These are phyloP conservation scores for Ustulina deusta DNA, from an alignment of 2,329 filamentous ascomycete species.

Conservation along the genomic window DNA sequence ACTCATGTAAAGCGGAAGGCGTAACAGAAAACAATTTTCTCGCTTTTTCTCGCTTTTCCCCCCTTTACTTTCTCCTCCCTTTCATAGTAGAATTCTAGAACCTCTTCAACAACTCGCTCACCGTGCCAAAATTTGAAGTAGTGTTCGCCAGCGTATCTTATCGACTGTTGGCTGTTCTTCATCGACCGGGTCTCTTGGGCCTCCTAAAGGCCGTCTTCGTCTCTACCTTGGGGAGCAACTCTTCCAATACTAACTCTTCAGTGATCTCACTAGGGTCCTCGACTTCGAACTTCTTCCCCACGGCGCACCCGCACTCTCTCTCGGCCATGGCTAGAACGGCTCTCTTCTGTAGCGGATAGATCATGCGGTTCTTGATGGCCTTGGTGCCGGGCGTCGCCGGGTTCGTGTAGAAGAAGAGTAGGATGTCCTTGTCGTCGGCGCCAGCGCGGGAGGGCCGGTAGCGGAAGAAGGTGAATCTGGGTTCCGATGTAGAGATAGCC, in stretches of 20 bases:
- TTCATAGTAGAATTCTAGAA: background rate
- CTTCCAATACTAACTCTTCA: constrained; percentile 71
- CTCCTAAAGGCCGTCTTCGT: constrained; percentile 77
- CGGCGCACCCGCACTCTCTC: constrained; percentile 71
- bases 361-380: constrained; percentile 84
- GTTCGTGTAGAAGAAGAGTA: constrained; percentile 87
- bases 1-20: constrained; percentile 8
- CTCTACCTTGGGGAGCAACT: constrained; percentile 76
- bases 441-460: constrained; percentile 70
- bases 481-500: constrained; percentile 74
- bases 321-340: constrained; percentile 75
- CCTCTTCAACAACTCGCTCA: constrained; percentile 11
- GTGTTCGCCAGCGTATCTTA: background rate
- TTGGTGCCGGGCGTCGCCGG: constrained; percentile 71
- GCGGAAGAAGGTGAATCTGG: constrained; percentile 82
- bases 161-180: constrained; percentile 17
- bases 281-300: constrained; percentile 78
- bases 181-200: constrained; percentile 82
- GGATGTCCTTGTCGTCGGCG: constrained; percentile 63
- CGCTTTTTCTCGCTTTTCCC: constrained; percentile 8
- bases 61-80: constrained; percentile 12
- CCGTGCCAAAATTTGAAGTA: background rate
- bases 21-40: constrained; percentile 6
- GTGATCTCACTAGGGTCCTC: constrained; percentile 78
- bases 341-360: constrained; percentile 80